phyloP scores from a whole-genome alignment of 2,329 filamentous ascomycete genomes.

The Epichloe sibirici region DNA sequence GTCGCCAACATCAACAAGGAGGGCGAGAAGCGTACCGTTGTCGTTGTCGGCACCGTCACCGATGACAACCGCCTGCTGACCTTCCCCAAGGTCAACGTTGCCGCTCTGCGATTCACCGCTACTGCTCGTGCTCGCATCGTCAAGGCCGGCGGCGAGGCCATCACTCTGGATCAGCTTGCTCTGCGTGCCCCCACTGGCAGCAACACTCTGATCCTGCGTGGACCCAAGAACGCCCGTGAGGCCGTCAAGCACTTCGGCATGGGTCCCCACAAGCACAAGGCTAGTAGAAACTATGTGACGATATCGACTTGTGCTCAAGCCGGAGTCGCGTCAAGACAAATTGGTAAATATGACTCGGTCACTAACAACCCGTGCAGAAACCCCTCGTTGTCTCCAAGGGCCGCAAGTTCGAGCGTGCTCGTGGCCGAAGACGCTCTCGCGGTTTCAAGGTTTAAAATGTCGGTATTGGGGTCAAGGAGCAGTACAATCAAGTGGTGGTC shows the following conservation, averaged over 20 bases:
- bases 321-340: background rate
- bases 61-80: conserved; percentile 91
- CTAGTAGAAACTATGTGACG: conserved; percentile 27
- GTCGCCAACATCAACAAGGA: conserved; percentile 55
- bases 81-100: conserved; percentile 85
- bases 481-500: conserved; percentile 1
- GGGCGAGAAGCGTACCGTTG: conserved; percentile 72
- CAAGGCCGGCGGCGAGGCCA: conserved; percentile 85
- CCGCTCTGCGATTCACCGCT: conserved; percentile 91
- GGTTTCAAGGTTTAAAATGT: conserved; percentile 98
- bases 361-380: conserved; percentile 47
- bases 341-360: background rate
- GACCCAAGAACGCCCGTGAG: conserved; percentile 96
- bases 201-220: conserved; percentile 95
- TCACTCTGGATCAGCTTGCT: conserved; percentile 96
- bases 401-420: conserved; percentile 97
- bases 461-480: conserved; percentile 11
- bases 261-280: conserved; percentile 96
- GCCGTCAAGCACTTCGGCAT: conserved; percentile 99
- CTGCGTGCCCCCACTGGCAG: conserved; percentile 87
- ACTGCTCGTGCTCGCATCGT: conserved; percentile 88
- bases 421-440: conserved; percentile 95
- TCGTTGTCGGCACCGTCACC: conserved; percentile 89
- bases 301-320: too few species aligned
- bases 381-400: conserved; percentile 97